phyloP scores from a whole-genome alignment of 352 stramenopile species.

The Chrysophaeum taylorii region DNA sequence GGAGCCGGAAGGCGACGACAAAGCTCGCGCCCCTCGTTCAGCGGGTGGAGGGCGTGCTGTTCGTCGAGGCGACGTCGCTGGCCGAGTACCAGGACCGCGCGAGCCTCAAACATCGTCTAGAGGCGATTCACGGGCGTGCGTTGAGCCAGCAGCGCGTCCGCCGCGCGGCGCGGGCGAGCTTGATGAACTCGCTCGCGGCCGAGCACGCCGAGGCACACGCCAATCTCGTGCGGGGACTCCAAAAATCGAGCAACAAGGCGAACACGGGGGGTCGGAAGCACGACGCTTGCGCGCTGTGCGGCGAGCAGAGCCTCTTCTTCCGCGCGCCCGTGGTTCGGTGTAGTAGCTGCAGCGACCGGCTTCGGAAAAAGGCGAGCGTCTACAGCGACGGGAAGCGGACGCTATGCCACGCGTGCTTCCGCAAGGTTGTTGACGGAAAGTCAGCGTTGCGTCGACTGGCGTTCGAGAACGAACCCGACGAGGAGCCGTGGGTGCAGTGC shows the following conservation, averaged over 20 bases:
- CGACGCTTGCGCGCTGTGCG: conserved; percentile 89
- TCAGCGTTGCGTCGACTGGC: conserved; percentile 93
- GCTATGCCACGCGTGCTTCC: conserved; percentile 88
- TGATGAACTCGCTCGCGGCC: conserved; percentile 76
- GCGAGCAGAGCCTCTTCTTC: conserved; percentile 91
- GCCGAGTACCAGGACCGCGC: too few species aligned
- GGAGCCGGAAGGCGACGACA: too few species aligned
- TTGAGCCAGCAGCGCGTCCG: too few species aligned
- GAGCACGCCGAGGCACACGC: conserved; percentile 85
- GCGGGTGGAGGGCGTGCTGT: too few species aligned
- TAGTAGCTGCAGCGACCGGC: conserved; percentile 71
- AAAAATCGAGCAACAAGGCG: too few species aligned
- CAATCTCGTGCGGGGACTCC: conserved; percentile 66
- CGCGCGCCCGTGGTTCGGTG: conserved; percentile 95
- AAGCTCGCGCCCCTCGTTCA: too few species aligned
- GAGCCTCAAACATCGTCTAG: too few species aligned
- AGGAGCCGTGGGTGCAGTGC: conserved; percentile 95
- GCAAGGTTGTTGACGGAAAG: conserved; percentile 77
- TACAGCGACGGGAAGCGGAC: conserved; percentile 87
- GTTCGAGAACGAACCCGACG: conserved; percentile 80
- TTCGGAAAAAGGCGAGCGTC: too few species aligned
- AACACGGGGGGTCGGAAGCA: too few species aligned
- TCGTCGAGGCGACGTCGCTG: too few species aligned
- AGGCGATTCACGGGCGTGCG: too few species aligned
- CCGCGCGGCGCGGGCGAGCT: too few species aligned